These are phyloP conservation scores for Coemansia sp. DNA, from an alignment of 192 early-diverging fungal genomes.

Conservation along the genomic window DNA sequence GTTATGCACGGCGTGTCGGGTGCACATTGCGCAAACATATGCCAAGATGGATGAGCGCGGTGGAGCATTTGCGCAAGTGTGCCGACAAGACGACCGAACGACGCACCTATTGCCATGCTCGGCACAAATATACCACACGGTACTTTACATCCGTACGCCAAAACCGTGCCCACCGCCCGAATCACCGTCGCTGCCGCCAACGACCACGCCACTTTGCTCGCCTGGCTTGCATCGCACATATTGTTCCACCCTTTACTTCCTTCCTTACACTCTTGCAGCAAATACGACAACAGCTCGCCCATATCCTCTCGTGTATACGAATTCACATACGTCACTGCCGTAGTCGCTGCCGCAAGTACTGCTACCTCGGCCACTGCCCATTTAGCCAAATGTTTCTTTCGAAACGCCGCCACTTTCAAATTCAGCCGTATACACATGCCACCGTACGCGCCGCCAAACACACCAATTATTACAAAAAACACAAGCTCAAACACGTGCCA, in stretches of 20 bases:
- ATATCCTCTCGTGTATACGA: constrained; percentile 82
- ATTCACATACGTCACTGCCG: constrained; percentile 68
- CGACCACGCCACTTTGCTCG: constrained; percentile 44
- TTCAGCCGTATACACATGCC: constrained; percentile 75
- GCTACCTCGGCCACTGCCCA: constrained; percentile 70
- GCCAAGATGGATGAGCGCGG: constrained; percentile 59
- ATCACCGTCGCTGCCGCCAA: constrained; percentile 60
- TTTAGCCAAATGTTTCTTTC: constrained; percentile 66
- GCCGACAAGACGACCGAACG: constrained; percentile 88
- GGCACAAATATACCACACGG: constrained; percentile 96
- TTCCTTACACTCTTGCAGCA: constrained; percentile 72
- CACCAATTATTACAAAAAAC: constrained; percentile 75
- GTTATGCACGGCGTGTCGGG: constrained; percentile 83
- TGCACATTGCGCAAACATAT: constrained; percentile 75
- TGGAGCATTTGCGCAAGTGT: constrained; percentile 73
- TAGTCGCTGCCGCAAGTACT: constrained; percentile 63
- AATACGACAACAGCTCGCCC: constrained; percentile 75
- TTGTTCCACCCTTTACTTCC: constrained; percentile 55
- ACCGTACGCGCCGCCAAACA: constrained; percentile 84
- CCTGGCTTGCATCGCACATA: constrained; percentile 55
- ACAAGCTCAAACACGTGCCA: constrained; percentile 95
- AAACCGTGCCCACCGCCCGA: constrained; percentile 56
- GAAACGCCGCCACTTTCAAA: constrained; percentile 63
- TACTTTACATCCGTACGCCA: constrained; percentile 70
- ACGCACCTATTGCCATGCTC: constrained; percentile 90